phyloP scores from a whole-genome alignment of 169 alveolate species.

The Theileria parva region DNA sequence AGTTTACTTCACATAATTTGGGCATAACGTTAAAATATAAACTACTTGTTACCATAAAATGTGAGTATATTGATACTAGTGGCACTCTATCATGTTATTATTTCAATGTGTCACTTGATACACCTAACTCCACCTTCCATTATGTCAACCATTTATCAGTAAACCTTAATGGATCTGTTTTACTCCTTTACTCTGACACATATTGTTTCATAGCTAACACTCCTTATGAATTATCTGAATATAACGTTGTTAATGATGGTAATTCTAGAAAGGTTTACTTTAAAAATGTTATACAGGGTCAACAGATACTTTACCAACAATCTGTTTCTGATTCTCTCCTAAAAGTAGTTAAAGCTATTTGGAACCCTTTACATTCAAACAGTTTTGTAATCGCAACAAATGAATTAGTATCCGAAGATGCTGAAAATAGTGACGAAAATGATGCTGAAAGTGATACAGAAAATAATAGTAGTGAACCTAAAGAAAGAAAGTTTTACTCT shows the following conservation, averaged over 20 bases:
- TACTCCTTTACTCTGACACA: conserved; percentile 26
- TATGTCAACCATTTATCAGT: conserved; percentile 53
- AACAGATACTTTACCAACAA: not conserved
- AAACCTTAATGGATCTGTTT: conserved; percentile 33
- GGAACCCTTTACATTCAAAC: not conserved
- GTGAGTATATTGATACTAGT: conserved; percentile 28
- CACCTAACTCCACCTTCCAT: conserved; percentile 29
- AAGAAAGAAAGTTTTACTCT: not conserved
- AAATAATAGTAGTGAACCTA: not conserved
- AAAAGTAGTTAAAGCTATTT: conserved; percentile 18
- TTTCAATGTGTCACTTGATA: conserved; percentile 46
- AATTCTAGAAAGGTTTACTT: not conserved
- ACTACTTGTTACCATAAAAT: conserved; percentile 38
- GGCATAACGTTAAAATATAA: not conserved
- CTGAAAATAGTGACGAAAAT: not conserved
- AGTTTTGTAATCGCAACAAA: conserved; percentile 9
- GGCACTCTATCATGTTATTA: conserved; percentile 10
- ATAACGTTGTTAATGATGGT: conserved; percentile 38
- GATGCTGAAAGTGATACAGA: not conserved
- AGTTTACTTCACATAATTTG: conserved; percentile 18
- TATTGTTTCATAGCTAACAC: conserved; percentile 27
- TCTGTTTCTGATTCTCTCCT: not conserved
- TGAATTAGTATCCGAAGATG: not conserved
- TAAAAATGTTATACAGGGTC: conserved; percentile 9
- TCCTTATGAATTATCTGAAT: conserved; percentile 44